Evolutionary conservation across 371 early-diverging fungal species (phyloP).

Genomic region (Smittium culicis): DNA sequence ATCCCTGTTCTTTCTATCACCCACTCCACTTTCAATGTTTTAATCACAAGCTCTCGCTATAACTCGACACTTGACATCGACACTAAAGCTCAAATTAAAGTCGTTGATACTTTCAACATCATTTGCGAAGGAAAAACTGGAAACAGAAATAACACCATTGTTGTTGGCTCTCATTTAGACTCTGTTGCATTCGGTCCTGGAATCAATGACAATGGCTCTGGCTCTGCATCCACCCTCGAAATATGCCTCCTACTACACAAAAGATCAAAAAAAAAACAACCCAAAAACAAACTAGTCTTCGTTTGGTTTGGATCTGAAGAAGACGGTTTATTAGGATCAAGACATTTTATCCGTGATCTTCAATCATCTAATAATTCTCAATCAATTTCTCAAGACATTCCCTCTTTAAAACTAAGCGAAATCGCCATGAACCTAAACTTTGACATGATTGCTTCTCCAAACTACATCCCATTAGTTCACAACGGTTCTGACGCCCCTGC

Average conservation of each 20-base stretch:
- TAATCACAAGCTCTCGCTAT: slow-evolving; percentile 5
- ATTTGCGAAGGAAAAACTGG: slow-evolving; percentile 28
- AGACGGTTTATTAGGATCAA: slow-evolving; percentile 58
- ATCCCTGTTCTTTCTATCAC: slow-evolving; percentile 30
- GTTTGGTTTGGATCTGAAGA: slow-evolving; percentile 73
- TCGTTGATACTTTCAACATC: slow-evolving; percentile 26
- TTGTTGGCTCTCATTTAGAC: slow-evolving; percentile 36
- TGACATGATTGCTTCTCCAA: slow-evolving; percentile 68
- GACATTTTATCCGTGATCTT: slow-evolving; percentile 41
- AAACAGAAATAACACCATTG: slow-evolving; percentile 17
- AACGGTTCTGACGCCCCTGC: slow-evolving; percentile 32
- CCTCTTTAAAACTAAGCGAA: slow-evolving; percentile 18
- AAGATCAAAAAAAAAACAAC: slow-evolving; percentile 15
- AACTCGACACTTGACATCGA: slow-evolving; percentile 14
- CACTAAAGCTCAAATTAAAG: slow-evolving; percentile 18
- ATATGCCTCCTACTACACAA: slow-evolving; percentile 36
- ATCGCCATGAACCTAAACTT: slow-evolving; percentile 52
- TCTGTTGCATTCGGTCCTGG: slow-evolving; percentile 51
- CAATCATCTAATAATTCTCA: background rate
- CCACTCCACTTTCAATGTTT: slow-evolving; percentile 20
- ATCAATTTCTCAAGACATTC: too few relatives aligned
- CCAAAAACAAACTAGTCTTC: slow-evolving; percentile 34
- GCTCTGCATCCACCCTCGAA: slow-evolving; percentile 47
- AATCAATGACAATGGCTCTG: slow-evolving; percentile 58
- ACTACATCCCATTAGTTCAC: slow-evolving; percentile 42